Evolutionary conservation across 2,329 filamentous ascomycete genomes (phyloP), one percentile per base, ranked within the genome.

Genomic region (Exophiala viscosa): DNA sequence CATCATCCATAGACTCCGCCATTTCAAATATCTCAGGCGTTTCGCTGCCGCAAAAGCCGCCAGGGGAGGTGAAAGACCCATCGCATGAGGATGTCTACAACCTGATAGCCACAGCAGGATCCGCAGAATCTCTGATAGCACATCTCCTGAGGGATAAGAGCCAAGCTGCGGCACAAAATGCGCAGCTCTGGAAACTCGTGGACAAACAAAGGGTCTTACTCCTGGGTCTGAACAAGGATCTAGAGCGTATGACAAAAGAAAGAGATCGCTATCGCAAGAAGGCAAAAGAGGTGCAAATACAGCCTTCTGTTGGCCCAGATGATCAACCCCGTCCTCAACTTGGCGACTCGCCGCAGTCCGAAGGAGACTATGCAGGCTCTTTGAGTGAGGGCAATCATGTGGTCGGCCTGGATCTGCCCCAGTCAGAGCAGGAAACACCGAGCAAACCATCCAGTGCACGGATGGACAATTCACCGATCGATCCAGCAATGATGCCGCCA

Each of bases 201-300:
- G 92, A 97, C 69, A 97, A 99, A 74, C 93, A 99, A 70, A 81
- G 92, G 57, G 84, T 90, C 13, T 91, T 99, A 84, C 90, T 99
- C 49, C 72, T 96, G 15, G 92, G 91, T 6, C 77, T 99, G 58
- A 96, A 97, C 66, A 95, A 93, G 69, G 93, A 99, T 67, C 76
- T 99, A 10, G 92, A 97, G 70, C 83, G 88, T 47, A 85, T 91
- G 1, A 71, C 96, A 59, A 95, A 95, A 67, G 93, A 97, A 62
- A 96, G 96, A 71, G 92, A 97, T 61, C 86, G 87, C 63, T 97
- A 97, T 67, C 84, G 88, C 63, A 91, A 86, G 69, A 96, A 93
- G 70, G 69, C 95, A 39, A 96, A 95, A 70, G 91, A 97, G 50
- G 69, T 82, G 54, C 71, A 82, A 60, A 73, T 72, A 28, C 73